Evolutionary conservation across 2,329 filamentous ascomycete species (phyloP).

Genomic region (Xylaria sp.): DNA sequence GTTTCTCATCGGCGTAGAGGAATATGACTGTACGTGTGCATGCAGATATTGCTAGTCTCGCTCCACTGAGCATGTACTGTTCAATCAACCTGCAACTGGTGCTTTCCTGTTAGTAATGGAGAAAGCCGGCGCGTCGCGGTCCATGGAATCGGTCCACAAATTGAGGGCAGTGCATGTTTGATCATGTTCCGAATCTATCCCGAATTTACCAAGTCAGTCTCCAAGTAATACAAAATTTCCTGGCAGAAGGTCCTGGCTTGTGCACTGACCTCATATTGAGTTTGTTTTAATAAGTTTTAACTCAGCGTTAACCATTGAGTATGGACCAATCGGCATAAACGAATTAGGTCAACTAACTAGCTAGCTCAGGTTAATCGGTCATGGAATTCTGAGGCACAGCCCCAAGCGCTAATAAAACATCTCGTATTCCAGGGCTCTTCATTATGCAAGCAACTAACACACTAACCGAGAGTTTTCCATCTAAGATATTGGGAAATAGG

Average conservation of each 20-base stretch:
- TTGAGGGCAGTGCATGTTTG: not conserved
- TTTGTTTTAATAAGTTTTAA: no score
- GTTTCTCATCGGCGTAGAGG: no score
- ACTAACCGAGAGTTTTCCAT: not conserved
- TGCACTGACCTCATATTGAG: no score
- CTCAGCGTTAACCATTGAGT: not conserved
- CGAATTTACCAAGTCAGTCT: not conserved
- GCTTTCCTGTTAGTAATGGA: not conserved
- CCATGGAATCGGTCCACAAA: no score
- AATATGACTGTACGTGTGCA: no score
- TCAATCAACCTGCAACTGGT: no score
- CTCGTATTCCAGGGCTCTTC: constrained; percentile 18
- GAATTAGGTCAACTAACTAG: not conserved
- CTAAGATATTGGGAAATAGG: no score
- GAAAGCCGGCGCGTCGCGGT: not conserved
- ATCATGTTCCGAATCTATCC: no score
- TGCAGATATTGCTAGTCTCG: no score
- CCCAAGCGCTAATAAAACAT: constrained; percentile 16
- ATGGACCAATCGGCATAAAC: no score
- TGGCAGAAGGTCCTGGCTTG: not conserved
- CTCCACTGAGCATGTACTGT: constrained; percentile 44
- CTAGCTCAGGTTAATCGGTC: not conserved
- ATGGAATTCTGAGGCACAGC: constrained; percentile 19
- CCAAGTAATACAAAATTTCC: not conserved
- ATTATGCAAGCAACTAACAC: not conserved